These are phyloP conservation scores for Fusarium heterosporum DNA, from an alignment of 2,329 filamentous ascomycete genomes.

Conservation along the genomic window DNA sequence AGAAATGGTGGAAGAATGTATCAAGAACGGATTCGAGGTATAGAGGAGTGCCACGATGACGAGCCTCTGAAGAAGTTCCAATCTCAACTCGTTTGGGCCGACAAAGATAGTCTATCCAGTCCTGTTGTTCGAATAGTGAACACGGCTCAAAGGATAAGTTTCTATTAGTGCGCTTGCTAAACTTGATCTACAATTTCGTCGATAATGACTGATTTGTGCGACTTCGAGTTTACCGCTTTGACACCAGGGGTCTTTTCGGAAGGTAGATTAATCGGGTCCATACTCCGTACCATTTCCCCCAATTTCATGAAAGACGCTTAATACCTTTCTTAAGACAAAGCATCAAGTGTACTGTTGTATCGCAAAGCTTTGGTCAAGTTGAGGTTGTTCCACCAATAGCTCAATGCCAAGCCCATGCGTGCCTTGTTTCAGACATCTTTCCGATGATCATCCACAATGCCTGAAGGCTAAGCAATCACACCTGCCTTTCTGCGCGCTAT, in stretches of 20 bases:
- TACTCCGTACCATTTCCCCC: background rate
- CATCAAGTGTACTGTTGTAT: background rate
- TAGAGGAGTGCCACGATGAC: background rate
- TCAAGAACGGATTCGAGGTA: slow-evolving; percentile 8
- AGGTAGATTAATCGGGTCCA: background rate
- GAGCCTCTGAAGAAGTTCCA: too few species aligned
- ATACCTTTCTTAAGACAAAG: background rate
- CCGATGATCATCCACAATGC: background rate
- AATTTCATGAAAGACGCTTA: background rate
- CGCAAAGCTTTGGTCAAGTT: background rate
- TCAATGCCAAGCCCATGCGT: background rate
- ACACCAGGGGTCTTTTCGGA: background rate
- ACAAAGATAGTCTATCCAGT: too few species aligned
- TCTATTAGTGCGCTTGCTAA: too few species aligned
- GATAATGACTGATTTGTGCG: too few species aligned
- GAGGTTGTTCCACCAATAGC: slow-evolving; percentile 14
- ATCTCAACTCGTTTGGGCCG: too few species aligned
- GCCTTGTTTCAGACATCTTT: background rate
- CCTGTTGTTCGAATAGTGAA: too few species aligned
- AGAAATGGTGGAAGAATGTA: slow-evolving; percentile 14
- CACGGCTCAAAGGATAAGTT: too few species aligned
- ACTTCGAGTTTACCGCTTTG: background rate
- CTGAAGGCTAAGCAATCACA: background rate
- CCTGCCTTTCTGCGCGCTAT: background rate
- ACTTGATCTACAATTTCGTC: too few species aligned